A percentile compares a stretch with the other conserved stretches of the same genome.
Conservation (phyloP, 768 basidiomycete species). For the Chalciporus chontae region DNA sequence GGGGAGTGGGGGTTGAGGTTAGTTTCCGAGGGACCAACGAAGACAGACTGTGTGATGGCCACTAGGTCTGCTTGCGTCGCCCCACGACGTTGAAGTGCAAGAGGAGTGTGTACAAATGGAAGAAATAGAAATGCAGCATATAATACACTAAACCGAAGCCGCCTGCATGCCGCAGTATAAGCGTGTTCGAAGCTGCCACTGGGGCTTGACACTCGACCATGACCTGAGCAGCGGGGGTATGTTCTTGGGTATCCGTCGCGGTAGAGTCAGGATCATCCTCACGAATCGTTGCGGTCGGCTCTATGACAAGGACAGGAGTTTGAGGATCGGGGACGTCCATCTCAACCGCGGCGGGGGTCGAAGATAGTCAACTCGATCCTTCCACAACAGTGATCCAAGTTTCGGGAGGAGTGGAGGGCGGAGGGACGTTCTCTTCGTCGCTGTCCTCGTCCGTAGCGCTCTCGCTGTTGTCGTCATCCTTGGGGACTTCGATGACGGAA, state of each 20-base stretch:
- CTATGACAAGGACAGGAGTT: conserved; percentile 19
- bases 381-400: conserved; percentile 27
- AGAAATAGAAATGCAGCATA: conserved; percentile 42
- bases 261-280: conserved; percentile 19
- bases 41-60: conserved; percentile 5
- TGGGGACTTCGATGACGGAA: conserved; percentile 10
- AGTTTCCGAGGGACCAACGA: conserved; percentile 6
- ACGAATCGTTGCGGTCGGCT: conserved; percentile 20
- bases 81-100: conserved; percentile 33
- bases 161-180: conserved; percentile 32
- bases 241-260: conserved; percentile 21
- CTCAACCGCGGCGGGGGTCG: conserved; percentile 16
- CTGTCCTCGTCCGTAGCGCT: conserved; percentile 38
- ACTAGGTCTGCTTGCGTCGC: conserved; percentile 29
- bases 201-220: conserved; percentile 24
- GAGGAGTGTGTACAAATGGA: conserved; percentile 42
- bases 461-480: conserved; percentile 31
- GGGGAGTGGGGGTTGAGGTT: conserved; percentile 4
- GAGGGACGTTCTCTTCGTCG: conserved; percentile 39
- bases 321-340: conserved; percentile 14
- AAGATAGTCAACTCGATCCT: conserved; percentile 32
- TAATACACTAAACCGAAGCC: conserved; percentile 36
- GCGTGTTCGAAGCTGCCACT: conserved; percentile 20
- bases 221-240: conserved; percentile 17
- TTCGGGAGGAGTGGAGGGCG: conserved; percentile 29